phyloP scores from a whole-genome alignment of 2,329 filamentous ascomycete species.

The Zalaria obscura region DNA sequence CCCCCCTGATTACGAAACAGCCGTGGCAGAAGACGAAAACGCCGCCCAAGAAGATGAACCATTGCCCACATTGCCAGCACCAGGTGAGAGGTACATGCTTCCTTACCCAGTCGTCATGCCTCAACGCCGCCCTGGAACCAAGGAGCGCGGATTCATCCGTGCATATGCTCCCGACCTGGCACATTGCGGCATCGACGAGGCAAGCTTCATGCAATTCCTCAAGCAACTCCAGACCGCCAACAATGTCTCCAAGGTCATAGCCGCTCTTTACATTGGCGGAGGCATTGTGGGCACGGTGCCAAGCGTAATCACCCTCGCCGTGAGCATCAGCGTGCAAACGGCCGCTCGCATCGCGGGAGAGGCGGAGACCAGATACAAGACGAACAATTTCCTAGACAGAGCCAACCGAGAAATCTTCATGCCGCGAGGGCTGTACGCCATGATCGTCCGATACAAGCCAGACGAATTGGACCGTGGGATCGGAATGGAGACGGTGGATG shows the following conservation, averaged over 20 bases:
- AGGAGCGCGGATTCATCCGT: conserved; percentile 36
- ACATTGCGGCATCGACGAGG: conserved; percentile 33
- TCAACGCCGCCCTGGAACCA: conserved; percentile 35
- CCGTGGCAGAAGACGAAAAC: conserved; percentile 1
- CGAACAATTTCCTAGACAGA: conserved; percentile 40
- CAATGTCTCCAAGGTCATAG: conserved; percentile 20
- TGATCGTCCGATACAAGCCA: conserved; percentile 31
- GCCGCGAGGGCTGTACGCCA: conserved; percentile 39
- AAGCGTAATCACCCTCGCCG: conserved; percentile 25
- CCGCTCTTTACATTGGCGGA: conserved; percentile 15
- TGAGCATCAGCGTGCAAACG: conserved; percentile 30
- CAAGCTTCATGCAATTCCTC: conserved; percentile 35
- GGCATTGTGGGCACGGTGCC: conserved; percentile 25
- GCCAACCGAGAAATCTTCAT: conserved; percentile 44
- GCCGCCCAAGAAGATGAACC: conserved; percentile 3
- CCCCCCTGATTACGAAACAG: neutral
- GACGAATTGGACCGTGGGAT: conserved; percentile 1
- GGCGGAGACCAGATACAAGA: conserved; percentile 21
- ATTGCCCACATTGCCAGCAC: neutral
- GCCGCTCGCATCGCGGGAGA: conserved; percentile 28
- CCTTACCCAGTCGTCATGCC: conserved; percentile 37
- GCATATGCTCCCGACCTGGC: conserved; percentile 37
- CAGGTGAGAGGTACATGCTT: conserved; percentile 9
- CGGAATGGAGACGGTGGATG: conserved; percentile 17
- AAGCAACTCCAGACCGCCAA: conserved; percentile 31